Percentiles rank a stretch among this genome's conserved stretches.
Conservation (phyloP, 371 early-diverging fungal genomes). For the Thermomucor indicae-seudaticae region DNA sequence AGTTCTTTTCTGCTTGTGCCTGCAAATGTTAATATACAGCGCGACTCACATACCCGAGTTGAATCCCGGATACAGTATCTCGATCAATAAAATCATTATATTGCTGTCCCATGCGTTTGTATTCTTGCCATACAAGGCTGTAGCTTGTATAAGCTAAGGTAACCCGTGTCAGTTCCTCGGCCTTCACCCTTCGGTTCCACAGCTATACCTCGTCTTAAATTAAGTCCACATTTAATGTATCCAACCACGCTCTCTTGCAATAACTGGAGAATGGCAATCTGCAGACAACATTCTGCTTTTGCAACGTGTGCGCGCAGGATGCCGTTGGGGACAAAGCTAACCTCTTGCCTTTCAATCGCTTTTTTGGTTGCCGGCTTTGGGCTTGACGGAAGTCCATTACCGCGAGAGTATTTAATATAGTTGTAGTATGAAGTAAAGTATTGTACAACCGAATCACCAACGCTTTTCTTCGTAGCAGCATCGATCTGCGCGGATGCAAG, state of each 20-base stretch:
- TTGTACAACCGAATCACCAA: slow-evolving; percentile 37
- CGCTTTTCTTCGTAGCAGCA: slow-evolving; percentile 52
- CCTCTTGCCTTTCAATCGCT: slow-evolving; percentile 25
- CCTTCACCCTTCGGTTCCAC: not conserved
- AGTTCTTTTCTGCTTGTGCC: no score
- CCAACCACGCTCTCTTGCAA: slow-evolving; percentile 58
- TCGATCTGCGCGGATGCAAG: slow-evolving; percentile 59
- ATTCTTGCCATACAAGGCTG: slow-evolving; percentile 52
- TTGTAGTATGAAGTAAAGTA: slow-evolving; percentile 40
- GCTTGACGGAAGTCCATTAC: slow-evolving; percentile 30
- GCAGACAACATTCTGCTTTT: slow-evolving; percentile 56
- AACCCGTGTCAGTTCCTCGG: not conserved
- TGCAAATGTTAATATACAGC: no score
- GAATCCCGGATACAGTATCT: slow-evolving; percentile 50
- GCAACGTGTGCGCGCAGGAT: slow-evolving; percentile 59
- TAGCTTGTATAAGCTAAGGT: slow-evolving; percentile 44
- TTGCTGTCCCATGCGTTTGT: slow-evolving; percentile 48
- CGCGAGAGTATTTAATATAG: slow-evolving; percentile 41
- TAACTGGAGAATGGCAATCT: slow-evolving; percentile 57
- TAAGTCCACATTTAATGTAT: slow-evolving; percentile 62
- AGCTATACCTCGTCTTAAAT: slow-evolving; percentile 53
- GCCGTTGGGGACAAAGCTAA: slow-evolving; percentile 50
- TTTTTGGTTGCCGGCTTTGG: slow-evolving; percentile 35
- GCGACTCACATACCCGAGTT: slow-evolving; percentile 46
- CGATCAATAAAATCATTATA: slow-evolving; percentile 44